phyloP scores from a whole-genome alignment of 1,284 basidiomycete species.

The Cutaneotrichosporon sp. region DNA sequence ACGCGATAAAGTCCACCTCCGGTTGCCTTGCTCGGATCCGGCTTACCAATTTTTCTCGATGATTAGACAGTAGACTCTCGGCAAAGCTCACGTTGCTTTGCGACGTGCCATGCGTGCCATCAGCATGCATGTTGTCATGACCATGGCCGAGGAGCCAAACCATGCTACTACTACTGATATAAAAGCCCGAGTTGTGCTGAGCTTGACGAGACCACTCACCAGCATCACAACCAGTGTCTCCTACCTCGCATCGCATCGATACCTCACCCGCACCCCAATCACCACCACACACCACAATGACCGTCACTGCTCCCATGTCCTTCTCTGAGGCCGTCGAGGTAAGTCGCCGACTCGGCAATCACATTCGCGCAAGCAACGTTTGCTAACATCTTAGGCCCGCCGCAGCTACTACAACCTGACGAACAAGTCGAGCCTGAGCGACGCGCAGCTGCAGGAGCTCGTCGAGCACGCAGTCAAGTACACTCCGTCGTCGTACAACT shows the following conservation, averaged over 20 bases:
- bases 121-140: background rate
- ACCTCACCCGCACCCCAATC: background rate
- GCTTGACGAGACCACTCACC: background rate
- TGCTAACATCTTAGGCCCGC: slow-evolving; percentile 30
- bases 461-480: slow-evolving; percentile 49
- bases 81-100: too few relatives aligned
- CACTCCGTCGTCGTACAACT: slow-evolving; percentile 50
- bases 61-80: background rate
- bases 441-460: slow-evolving; percentile 45
- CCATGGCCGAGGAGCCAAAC: background rate
- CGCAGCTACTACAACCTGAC: slow-evolving; percentile 50
- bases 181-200: background rate
- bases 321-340: slow-evolving; percentile 43
- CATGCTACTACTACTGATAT: background rate
- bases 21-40: background rate
- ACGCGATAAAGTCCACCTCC: too few relatives aligned
- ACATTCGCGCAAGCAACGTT: too few relatives aligned
- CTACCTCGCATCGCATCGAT: background rate
- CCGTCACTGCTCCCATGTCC: slow-evolving; percentile 14
- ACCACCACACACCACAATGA: slow-evolving; percentile 4
- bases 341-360: slow-evolving; percentile 9
- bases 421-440: slow-evolving; percentile 42
- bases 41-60: slow-evolving; percentile 6
- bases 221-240: background rate
- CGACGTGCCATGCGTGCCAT: background rate